Conservation (phyloP, 306 rosid species). For the Lathyrus tuberosus region DNA sequence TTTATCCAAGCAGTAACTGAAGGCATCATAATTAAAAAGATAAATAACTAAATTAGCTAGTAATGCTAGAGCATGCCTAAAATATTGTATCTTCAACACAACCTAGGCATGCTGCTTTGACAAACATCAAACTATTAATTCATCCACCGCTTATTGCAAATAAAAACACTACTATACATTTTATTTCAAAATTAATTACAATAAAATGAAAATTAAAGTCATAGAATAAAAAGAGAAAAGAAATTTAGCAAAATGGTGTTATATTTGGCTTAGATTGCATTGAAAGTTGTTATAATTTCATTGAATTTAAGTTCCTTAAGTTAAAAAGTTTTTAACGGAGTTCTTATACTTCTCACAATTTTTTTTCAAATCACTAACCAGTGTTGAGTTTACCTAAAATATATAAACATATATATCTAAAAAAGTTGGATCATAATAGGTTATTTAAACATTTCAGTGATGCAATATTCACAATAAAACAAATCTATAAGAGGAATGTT, state of each 20-base stretch:
- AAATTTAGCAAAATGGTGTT: background rate
- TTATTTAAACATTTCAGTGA: background rate
- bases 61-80: background rate
- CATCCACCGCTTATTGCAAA: background rate
- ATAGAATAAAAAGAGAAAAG: conserved; percentile 4
- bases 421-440: background rate
- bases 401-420: background rate
- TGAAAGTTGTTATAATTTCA: background rate
- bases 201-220: background rate
- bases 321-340: background rate
- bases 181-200: background rate
- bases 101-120: conserved; percentile 14
- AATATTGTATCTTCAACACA: conserved; percentile 15
- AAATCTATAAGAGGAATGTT: background rate
- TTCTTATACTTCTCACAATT: background rate
- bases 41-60: background rate
- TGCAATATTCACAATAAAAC: background rate
- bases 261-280: background rate
- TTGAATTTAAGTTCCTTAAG: background rate
- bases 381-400: background rate
- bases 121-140: conserved; percentile 18
- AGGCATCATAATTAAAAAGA: background rate
- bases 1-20: background rate
- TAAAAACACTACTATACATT: background rate
- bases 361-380: background rate